phyloP scores from a whole-genome alignment of 2,329 filamentous ascomycete genomes.

The Metarhizium robertsii region DNA sequence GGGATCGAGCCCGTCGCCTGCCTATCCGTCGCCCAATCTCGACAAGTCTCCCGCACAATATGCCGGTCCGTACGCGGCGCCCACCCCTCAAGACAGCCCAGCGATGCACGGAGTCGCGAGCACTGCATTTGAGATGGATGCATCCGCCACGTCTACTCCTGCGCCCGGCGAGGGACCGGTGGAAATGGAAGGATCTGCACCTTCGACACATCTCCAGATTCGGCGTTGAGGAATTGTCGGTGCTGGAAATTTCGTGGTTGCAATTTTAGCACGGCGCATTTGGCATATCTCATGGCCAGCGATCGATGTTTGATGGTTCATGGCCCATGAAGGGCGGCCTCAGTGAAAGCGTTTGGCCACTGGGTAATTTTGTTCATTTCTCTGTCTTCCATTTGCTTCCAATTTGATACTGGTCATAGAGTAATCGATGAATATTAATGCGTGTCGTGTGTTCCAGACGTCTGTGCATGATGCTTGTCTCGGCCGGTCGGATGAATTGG shows the following conservation, averaged over 20 bases:
- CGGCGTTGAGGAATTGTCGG: not conserved
- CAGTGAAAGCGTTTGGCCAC: not conserved
- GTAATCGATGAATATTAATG: not conserved
- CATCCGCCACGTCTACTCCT: not conserved
- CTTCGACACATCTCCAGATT: not conserved
- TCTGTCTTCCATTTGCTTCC: not conserved
- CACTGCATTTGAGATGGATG: slow-evolving; percentile 11
- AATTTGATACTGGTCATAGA: not conserved
- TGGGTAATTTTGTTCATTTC: not conserved
- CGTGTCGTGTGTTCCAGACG: not conserved
- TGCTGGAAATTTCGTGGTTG: not conserved
- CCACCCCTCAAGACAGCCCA: not conserved
- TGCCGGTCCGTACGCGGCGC: not conserved
- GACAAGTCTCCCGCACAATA: not conserved
- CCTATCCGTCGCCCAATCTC: not conserved
- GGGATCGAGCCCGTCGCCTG: slow-evolving; percentile 5
- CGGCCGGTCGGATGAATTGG: not conserved
- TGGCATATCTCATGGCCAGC: not conserved
- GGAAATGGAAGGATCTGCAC: slow-evolving; percentile 9
- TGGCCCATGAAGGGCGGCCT: not conserved
- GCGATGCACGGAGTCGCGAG: not conserved
- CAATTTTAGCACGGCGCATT: not conserved
- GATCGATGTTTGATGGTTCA: not conserved
- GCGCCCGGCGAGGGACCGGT: not conserved
- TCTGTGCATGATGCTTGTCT: not conserved